Conservation (phyloP, 2,329 filamentous ascomycete species). For the Aspergillus clavatus region DNA sequence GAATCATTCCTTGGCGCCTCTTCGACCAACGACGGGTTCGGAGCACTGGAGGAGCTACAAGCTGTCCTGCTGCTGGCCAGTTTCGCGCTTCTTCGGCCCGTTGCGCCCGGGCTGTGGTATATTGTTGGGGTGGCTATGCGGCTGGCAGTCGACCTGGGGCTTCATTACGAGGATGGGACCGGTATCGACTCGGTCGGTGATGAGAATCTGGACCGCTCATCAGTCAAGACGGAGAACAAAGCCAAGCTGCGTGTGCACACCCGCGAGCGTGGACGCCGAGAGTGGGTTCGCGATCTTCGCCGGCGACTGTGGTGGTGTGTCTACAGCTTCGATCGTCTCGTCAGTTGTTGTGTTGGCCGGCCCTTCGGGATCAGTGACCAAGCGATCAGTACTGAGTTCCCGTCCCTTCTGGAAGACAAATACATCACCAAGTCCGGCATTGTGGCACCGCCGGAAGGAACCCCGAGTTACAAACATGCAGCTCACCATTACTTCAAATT, state of each 20-base stretch:
- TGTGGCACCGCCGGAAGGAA: constrained; percentile 53
- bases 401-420: constrained; percentile 79
- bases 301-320: constrained; percentile 94
- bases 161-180: constrained; percentile 87
- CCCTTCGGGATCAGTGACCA: constrained; percentile 96
- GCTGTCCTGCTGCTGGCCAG: constrained; percentile 87
- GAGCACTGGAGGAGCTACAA: constrained; percentile 87
- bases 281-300: constrained; percentile 82
- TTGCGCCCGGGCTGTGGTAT: constrained; percentile 93
- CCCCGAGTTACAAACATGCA: constrained; percentile 83
- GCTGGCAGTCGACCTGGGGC: constrained; percentile 80
- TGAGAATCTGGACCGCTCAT: constrained; percentile 24
- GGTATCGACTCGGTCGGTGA: constrained; percentile 51
- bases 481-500: constrained; percentile 90
- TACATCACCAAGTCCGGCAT: constrained; percentile 81
- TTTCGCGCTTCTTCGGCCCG: constrained; percentile 84
- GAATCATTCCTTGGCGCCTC: constrained; percentile 75
- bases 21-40: constrained; percentile 60
- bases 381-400: constrained; percentile 92
- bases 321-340: constrained; percentile 89
- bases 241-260: constrained; percentile 41
- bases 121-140: constrained; percentile 92
- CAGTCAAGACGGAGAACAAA: constrained; percentile 18
- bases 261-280: constrained; percentile 61
- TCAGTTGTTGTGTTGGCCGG: constrained; percentile 86